Evolutionary conservation across 192 early-diverging fungal genomes (phyloP).

Genomic region (Lunasporangiospora selenospora): DNA sequence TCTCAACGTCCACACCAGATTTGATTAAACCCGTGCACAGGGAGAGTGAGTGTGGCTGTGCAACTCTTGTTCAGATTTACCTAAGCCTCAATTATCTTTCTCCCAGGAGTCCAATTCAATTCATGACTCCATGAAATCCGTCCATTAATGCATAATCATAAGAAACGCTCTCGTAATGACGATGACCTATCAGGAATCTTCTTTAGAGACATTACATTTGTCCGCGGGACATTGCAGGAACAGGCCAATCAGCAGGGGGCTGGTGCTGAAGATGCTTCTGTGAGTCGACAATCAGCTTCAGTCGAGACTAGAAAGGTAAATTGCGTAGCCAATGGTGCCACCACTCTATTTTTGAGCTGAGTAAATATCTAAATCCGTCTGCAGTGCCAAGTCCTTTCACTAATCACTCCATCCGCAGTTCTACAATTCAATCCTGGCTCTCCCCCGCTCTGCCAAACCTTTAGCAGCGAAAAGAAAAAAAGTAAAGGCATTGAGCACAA

Average conservation of each 20-base stretch:
- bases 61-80: too few relatives aligned
- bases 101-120: too few relatives aligned
- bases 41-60: too few relatives aligned
- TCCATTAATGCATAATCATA: too few relatives aligned
- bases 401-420: slow-evolving; percentile 8
- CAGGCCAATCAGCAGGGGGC: slow-evolving; percentile 3
- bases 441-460: slow-evolving; percentile 25
- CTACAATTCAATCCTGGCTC: slow-evolving; percentile 26
- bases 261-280: background rate
- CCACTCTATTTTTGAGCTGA: background rate
- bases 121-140: too few relatives aligned
- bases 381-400: background rate
- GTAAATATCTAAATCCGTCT: background rate
- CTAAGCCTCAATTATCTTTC: too few relatives aligned
- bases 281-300: background rate
- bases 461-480: background rate
- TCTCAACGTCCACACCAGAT: too few relatives aligned
- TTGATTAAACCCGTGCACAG: too few relatives aligned
- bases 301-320: too few relatives aligned
- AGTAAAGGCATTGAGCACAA: background rate
- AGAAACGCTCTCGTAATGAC: too few relatives aligned
- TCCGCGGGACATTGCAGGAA: slow-evolving; percentile 2
- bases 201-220: slow-evolving; percentile 39
- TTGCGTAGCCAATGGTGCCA: background rate
- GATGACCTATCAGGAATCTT: slow-evolving; percentile 25